These are phyloP conservation scores for Phytopythium vexans DNA, from an alignment of 352 stramenopile genomes.

Conservation along the genomic window DNA sequence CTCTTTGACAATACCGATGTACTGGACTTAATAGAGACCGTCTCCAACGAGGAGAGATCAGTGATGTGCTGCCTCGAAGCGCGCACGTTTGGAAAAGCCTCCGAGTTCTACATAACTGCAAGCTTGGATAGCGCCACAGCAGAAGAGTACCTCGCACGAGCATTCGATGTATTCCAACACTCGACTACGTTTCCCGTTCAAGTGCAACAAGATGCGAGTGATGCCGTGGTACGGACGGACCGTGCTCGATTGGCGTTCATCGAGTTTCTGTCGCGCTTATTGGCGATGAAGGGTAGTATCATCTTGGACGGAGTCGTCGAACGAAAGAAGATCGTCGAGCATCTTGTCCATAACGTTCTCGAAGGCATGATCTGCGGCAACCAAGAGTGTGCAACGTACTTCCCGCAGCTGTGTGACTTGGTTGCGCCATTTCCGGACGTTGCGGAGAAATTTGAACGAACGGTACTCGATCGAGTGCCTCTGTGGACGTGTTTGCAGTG, in stretches of 20 bases:
- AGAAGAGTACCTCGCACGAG: conserved; percentile 53
- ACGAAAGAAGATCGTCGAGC: conserved; percentile 31
- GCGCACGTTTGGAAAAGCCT: conserved; percentile 57
- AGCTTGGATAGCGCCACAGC: conserved; percentile 30
- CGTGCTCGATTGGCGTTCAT: conserved; percentile 51
- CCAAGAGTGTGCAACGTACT: conserved; percentile 70
- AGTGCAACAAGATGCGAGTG: no score
- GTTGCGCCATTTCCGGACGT: conserved; percentile 49
- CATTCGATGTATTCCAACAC: conserved; percentile 59
- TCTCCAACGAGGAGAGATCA: conserved; percentile 35
- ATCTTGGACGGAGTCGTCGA: conserved; percentile 39
- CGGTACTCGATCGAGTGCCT: conserved; percentile 43
- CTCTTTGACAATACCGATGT: conserved; percentile 85
- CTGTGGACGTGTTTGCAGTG: conserved; percentile 81
- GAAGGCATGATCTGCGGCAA: conserved; percentile 57
- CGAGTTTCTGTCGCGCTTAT: conserved; percentile 63
- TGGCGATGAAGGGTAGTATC: conserved; percentile 34
- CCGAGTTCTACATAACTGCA: conserved; percentile 57
- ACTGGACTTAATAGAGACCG: conserved; percentile 55
- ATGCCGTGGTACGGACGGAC: no score
- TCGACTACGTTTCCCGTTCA: conserved; percentile 18
- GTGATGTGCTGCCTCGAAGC: conserved; percentile 64
- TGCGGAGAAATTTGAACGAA: conserved; percentile 38
- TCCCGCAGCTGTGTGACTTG: conserved; percentile 68
- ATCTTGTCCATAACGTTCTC: conserved; percentile 62